These are phyloP conservation scores for Plasmodium malariae DNA, from an alignment of 169 alveolate genomes.

Conservation along the genomic window DNA sequence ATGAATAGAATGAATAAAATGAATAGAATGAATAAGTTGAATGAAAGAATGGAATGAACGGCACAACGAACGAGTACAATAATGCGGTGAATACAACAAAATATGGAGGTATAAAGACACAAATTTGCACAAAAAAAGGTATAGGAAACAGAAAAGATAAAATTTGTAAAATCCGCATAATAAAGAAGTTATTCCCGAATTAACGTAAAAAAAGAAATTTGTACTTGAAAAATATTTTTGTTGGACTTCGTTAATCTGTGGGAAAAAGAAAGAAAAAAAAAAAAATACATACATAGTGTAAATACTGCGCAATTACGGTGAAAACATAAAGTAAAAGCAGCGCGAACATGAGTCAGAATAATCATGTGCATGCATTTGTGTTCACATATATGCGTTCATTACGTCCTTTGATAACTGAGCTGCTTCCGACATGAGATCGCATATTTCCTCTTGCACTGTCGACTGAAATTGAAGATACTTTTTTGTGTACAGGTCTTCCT, in stretches of 20 bases:
- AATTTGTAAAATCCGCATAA: too few species aligned
- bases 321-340: too few species aligned
- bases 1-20: background rate
- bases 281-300: constrained; percentile 6
- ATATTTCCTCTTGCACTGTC: constrained; percentile 59
- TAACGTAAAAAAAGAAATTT: too few species aligned
- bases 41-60: too few species aligned
- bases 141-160: too few species aligned
- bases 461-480: constrained; percentile 55
- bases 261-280: background rate
- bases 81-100: too few species aligned
- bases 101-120: too few species aligned
- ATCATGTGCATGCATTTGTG: background rate
- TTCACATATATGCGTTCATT: constrained; percentile 18
- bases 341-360: background rate
- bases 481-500: constrained; percentile 53
- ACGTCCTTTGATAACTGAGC: constrained; percentile 59
- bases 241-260: constrained; percentile 62
- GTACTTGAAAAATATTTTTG: constrained; percentile 62
- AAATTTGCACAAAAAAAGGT: too few species aligned
- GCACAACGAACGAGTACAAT: too few species aligned
- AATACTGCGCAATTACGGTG: background rate
- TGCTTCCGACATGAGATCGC: constrained; percentile 66
- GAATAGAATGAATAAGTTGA: too few species aligned
- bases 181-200: too few species aligned